Conservation (phyloP, 2,329 filamentous ascomycete species). For the Macrophomina pseudophaseolina region DNA sequence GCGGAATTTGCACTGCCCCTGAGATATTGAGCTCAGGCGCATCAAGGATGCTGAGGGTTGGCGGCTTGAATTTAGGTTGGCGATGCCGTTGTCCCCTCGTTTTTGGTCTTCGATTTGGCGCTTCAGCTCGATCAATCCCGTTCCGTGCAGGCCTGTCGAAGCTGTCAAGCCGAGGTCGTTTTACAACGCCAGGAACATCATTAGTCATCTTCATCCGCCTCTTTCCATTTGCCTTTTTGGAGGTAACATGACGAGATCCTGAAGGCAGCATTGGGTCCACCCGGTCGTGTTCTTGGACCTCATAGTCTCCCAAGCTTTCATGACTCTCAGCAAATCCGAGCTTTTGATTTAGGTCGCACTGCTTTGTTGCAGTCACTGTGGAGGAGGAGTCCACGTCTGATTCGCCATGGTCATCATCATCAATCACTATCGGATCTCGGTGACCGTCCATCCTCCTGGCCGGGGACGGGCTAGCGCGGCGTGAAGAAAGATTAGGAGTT, state of each 20-base stretch:
- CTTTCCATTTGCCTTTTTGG: conserved; percentile 33
- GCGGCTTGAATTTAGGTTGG: conserved; percentile 30
- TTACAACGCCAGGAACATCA: conserved; percentile 34
- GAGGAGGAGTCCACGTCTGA: background rate
- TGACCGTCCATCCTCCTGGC: conserved; percentile 7
- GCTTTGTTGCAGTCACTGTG: background rate
- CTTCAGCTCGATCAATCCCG: background rate
- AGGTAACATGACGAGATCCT: conserved; percentile 32
- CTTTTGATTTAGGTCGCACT: conserved; percentile 13
- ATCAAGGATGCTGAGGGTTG: conserved; percentile 59
- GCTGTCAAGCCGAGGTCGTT: conserved; percentile 19
- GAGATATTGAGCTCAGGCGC: conserved; percentile 29
- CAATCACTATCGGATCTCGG: conserved; percentile 36
- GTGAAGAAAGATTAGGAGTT: background rate
- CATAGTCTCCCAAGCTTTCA: conserved; percentile 31
- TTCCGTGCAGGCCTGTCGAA: background rate
- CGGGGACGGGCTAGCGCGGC: background rate
- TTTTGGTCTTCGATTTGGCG: background rate
- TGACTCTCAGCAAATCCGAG: conserved; percentile 6
- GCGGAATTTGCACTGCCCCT: conserved; percentile 43
- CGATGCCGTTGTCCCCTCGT: background rate
- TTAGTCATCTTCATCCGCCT: conserved; percentile 47
- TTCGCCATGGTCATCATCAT: conserved; percentile 43
- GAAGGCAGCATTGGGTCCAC: conserved; percentile 48
- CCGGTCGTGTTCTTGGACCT: conserved; percentile 52